phyloP scores from a whole-genome alignment of 176 grass and related monocot genomes.

The Bothriochloa decipiens region DNA sequence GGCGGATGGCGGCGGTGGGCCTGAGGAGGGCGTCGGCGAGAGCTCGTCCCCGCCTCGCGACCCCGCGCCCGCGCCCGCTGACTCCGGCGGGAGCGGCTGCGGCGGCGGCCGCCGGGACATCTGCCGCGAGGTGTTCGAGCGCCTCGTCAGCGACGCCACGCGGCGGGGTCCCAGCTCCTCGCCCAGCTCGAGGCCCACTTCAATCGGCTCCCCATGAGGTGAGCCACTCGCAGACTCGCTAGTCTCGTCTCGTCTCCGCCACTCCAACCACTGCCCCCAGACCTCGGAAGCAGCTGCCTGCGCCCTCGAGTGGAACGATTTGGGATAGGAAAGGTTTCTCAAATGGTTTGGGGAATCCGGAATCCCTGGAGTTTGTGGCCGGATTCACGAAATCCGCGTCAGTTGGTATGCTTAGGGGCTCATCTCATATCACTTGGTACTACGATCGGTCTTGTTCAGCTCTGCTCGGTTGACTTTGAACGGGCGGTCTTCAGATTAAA shows the following conservation, averaged over 20 bases:
- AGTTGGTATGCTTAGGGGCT: background rate
- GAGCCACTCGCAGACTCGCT: background rate
- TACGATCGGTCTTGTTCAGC: background rate
- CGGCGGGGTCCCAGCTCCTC: conserved; percentile 50
- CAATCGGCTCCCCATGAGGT: conserved; percentile 59
- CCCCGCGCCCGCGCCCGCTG: background rate
- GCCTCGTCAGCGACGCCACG: conserved; percentile 60
- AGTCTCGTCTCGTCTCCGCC: background rate
- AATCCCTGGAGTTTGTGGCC: background rate
- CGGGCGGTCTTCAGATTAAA: background rate
- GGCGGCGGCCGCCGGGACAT: conserved; percentile 15
- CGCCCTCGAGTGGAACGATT: background rate
- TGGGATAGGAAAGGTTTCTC: background rate
- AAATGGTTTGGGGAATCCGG: background rate
- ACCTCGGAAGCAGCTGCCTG: background rate
- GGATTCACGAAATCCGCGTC: background rate
- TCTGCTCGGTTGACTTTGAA: background rate
- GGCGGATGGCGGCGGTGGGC: conserved; percentile 34
- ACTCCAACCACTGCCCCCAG: no score
- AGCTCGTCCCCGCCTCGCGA: conserved; percentile 62
- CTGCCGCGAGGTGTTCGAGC: conserved; percentile 58
- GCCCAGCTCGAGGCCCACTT: conserved; percentile 62
- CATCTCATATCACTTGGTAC: background rate
- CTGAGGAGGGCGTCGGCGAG: conserved; percentile 81
- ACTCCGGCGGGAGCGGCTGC: conserved; percentile 15